Base-by-base conservation (phyloP, 2,329 filamentous ascomycete genomes). In the Xylaria polymorpha region DNA sequence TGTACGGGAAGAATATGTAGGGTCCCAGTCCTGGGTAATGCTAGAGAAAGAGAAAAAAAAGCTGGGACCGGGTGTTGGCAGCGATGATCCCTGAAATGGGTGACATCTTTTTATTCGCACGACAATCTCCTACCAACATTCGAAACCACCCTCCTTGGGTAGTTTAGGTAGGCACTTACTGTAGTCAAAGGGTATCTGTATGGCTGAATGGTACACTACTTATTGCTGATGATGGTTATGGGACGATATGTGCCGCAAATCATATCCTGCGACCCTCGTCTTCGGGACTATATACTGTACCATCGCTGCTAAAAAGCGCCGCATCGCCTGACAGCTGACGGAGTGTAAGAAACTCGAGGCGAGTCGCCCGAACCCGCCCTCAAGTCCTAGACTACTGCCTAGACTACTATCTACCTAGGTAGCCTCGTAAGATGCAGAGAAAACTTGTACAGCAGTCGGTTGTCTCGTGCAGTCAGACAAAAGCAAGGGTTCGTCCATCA, bases 71-170 rank as follows among this genome's bases (percentile, higher is more conserved):
- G 32, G 32, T 9, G 44, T 50, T 22, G 32, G 32, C 58, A 58
- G 43, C 58, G 50, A 58, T 67, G 35, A 62, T 61, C 59, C 58
- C 51, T 62, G 64, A 25, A 41, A 58, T 37, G 20, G 25, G 14
- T 46, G 41, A 29, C 37, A 65, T 51, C 56, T 39, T 64, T 50
- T 64, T 50, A 32, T 62, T 56, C 43, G 18, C 43, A 50, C 57
- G 32, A 37, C 58, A 48, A 35, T 29, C 25, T 25, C 25, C 22
- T 46, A n/a, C 32, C 43, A n/a, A 46, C 4, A 41, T 41, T 8
- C 48, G 46, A 50, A 22, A 53, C 29, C 25, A 53, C 25, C 14
- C 46, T 25, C 15, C 44, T 46, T 44, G 43, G 18, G n/a, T n/a
- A n/a, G n/a, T n/a, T n/a, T n/a, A n/a, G 35, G 32, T 14, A 41